Conservation (phyloP, 2,329 filamentous ascomycete species). For the Arthrobotrys sphaeroides region DNA sequence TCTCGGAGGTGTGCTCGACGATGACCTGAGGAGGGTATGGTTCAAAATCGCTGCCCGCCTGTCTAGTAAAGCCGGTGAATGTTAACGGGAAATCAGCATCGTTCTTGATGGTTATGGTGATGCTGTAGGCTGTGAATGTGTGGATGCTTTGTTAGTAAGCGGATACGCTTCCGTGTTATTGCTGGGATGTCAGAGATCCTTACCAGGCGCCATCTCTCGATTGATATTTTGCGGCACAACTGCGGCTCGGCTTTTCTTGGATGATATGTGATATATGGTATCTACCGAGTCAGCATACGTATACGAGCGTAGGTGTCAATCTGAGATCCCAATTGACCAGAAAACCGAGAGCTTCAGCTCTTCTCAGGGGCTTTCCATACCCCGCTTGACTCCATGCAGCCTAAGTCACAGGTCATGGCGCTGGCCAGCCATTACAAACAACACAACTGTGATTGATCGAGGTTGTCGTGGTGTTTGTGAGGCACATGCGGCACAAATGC, state of each 20-base stretch:
- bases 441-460: constrained; percentile 12
- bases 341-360: constrained; percentile 6
- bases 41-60: constrained; percentile 21
- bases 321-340: not conserved
- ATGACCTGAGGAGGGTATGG: constrained; percentile 33
- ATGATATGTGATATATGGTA: not conserved
- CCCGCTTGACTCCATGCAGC: not conserved
- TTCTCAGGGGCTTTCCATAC: not conserved
- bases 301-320: not conserved
- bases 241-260: not conserved
- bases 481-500: not conserved
- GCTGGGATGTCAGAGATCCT: not conserved
- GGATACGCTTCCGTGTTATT: not conserved
- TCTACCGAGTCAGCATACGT: not conserved
- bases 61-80: constrained; percentile 12
- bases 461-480: constrained; percentile 1
- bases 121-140: constrained; percentile 17
- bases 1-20: not conserved
- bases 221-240: not conserved
- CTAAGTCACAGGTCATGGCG: constrained; percentile 10
- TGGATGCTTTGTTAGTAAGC: not conserved
- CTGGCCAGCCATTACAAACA: constrained; percentile 3
- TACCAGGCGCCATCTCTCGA: constrained; percentile 1
- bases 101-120: constrained; percentile 31
- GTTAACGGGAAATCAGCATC: constrained; percentile 32